Conservation (phyloP, 768 basidiomycete genomes). For the Psilocybe cubensis region DNA sequence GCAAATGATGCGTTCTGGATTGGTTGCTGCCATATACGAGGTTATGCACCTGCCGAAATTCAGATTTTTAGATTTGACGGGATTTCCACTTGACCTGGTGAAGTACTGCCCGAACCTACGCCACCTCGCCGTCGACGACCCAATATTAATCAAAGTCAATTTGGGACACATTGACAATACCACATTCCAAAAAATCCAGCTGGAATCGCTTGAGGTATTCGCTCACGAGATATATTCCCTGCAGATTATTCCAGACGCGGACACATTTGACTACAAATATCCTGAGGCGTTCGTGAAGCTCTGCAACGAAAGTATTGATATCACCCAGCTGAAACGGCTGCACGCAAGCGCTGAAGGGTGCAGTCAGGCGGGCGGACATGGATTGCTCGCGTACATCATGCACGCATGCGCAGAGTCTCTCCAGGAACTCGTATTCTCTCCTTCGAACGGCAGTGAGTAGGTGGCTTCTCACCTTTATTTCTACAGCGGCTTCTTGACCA, state of each 20-base stretch:
- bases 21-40: background rate
- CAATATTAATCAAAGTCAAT: background rate
- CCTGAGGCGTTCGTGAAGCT: background rate
- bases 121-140: background rate
- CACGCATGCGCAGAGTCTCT: background rate
- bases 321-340: background rate
- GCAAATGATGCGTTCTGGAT: background rate
- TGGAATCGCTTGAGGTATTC: background rate
- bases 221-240: background rate
- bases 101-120: background rate
- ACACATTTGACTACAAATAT: background rate
- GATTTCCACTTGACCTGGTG: background rate
- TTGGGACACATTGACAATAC: background rate
- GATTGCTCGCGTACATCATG: background rate
- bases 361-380: background rate
- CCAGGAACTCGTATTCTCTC: background rate
- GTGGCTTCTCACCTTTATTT: background rate
- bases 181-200: background rate
- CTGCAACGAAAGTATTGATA: background rate
- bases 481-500: background rate
- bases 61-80: background rate
- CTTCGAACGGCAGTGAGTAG: background rate
- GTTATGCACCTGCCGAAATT: background rate
- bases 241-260: background rate
- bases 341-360: background rate